phyloP scores from a whole-genome alignment of 208 protist genomes.

The Leishmania major region DNA sequence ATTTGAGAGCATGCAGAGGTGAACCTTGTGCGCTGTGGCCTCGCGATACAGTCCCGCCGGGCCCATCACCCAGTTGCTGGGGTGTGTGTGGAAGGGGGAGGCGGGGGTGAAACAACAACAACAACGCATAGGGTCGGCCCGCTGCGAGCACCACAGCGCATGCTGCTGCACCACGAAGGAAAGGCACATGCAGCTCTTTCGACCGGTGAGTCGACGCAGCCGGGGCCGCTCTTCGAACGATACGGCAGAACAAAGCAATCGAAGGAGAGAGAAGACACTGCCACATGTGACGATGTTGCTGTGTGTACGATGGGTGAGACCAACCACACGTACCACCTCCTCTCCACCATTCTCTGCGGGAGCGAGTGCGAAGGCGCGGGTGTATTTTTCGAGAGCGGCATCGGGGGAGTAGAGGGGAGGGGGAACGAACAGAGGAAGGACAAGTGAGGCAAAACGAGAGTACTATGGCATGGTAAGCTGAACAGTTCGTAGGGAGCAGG shows the following conservation, averaged over 20 bases:
- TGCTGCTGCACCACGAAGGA: neutral
- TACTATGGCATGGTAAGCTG: neutral
- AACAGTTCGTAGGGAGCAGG: neutral
- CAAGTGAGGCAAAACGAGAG: neutral
- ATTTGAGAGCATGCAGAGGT: constrained; percentile 67
- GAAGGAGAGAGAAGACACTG: neutral
- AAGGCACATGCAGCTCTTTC: neutral
- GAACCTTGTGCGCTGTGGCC: constrained; percentile 29
- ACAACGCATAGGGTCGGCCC: neutral
- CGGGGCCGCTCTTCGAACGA: neutral
- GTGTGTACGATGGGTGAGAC: neutral
- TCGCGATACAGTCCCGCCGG: constrained; percentile 51
- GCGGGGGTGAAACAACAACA: constrained; percentile 39
- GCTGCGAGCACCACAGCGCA: neutral
- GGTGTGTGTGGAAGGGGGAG: constrained; percentile 2
- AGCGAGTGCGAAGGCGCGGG: neutral
- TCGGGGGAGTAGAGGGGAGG: neutral
- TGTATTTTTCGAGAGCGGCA: neutral
- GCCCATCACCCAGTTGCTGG: constrained; percentile 43
- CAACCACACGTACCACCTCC: neutral
- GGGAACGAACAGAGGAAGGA: neutral
- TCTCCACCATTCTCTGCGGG: neutral
- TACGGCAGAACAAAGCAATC: neutral
- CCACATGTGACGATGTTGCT: neutral
- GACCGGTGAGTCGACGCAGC: neutral